Conservation (phyloP, 2,329 filamentous ascomycete species). For the Pestalotiopsis sp. region DNA sequence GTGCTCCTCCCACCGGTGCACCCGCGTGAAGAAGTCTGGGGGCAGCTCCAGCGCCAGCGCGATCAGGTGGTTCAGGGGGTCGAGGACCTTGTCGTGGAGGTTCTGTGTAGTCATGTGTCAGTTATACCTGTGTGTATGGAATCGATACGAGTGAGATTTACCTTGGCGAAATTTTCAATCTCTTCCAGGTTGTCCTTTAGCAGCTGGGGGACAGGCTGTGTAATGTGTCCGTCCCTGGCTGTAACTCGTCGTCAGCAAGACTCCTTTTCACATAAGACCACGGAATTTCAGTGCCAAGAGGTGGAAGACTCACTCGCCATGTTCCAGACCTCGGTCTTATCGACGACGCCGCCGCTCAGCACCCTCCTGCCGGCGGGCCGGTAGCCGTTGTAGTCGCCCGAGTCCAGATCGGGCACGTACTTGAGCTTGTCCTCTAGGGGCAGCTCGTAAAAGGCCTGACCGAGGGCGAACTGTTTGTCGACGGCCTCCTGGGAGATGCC, state of each 20-base stretch:
- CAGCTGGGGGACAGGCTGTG: slow-evolving; percentile 37
- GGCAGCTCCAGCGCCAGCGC: slow-evolving; percentile 21
- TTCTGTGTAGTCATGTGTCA: slow-evolving; percentile 11
- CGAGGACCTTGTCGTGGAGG: slow-evolving; percentile 21
- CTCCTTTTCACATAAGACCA: background rate
- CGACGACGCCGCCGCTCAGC: slow-evolving; percentile 14
- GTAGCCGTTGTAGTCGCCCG: slow-evolving; percentile 61
- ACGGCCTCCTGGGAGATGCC: slow-evolving; percentile 60
- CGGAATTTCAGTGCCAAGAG: no score
- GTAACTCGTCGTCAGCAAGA: background rate
- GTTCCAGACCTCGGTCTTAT: slow-evolving; percentile 22
- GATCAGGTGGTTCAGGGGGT: slow-evolving; percentile 23
- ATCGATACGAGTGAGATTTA: slow-evolving; percentile 2
- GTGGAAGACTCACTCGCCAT: slow-evolving; percentile 18
- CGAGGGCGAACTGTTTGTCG: slow-evolving; percentile 61
- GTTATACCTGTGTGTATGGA: background rate
- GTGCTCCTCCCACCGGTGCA: slow-evolving; percentile 21
- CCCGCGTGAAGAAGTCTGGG: slow-evolving; percentile 18
- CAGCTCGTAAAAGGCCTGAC: slow-evolving; percentile 57
- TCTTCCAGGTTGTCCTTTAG: slow-evolving; percentile 52
- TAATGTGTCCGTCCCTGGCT: slow-evolving; percentile 20
- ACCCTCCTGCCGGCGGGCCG: slow-evolving; percentile 44
- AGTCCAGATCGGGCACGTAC: slow-evolving; percentile 48
- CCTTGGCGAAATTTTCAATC: slow-evolving; percentile 56
- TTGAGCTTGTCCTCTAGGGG: slow-evolving; percentile 64